These are phyloP conservation scores for Phlegmacium glaucopus DNA, from an alignment of 768 basidiomycete species.

Conservation along the genomic window DNA sequence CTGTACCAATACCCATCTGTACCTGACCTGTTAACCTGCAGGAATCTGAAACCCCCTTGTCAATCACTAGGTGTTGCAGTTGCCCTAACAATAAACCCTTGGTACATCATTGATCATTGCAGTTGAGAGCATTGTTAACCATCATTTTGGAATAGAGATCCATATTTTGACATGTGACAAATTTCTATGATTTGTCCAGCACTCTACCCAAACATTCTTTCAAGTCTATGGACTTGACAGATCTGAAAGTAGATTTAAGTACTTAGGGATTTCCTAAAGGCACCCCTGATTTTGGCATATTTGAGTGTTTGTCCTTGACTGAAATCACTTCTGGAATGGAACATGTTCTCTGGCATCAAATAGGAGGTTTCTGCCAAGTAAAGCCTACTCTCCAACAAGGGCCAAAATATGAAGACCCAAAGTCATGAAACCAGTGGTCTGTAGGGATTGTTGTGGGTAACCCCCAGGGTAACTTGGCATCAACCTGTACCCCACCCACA, in stretches of 20 bases:
- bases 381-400: constrained; percentile 12
- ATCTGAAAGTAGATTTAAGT: constrained; percentile 2
- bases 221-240: neutral
- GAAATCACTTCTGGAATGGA: neutral
- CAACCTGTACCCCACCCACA: no score
- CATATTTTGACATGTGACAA: constrained; percentile 10
- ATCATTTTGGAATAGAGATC: constrained; percentile 2
- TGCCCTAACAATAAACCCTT: constrained; percentile 12
- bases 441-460: no score
- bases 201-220: no score
- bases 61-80: no score
- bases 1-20: no score
- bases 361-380: constrained; percentile 9
- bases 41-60: no score
- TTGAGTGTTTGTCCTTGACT: neutral
- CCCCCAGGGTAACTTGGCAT: no score
- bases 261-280: constrained; percentile 11
- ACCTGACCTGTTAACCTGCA: no score
- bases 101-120: constrained; percentile 1
- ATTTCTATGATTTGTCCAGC: constrained; percentile 2
- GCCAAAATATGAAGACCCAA: constrained; percentile 4
- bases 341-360: constrained; percentile 7
- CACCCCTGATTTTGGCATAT: constrained; percentile 10
- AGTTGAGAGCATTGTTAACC: neutral
- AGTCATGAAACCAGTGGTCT: constrained; percentile 5